Evolutionary conservation across 352 stramenopile genomes (phyloP), one percentile per base, ranked within the genome.

Genomic region (Pythium vanterpoolii): DNA sequence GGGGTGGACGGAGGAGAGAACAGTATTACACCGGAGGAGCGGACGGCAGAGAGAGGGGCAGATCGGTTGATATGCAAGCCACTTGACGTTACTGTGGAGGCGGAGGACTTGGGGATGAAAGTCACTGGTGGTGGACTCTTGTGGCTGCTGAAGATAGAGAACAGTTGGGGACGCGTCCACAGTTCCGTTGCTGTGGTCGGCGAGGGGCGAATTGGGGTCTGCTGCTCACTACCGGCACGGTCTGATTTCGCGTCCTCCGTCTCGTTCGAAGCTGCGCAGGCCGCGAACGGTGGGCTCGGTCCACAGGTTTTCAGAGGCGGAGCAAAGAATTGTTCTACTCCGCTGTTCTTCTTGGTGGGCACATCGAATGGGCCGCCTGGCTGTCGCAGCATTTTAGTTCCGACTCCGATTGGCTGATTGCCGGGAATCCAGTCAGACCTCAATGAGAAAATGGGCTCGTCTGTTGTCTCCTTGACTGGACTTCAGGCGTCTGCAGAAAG

Each of bases 351-450:
- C 26, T 23, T 52, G 45, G 16, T 40, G 6, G 45, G 45, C 27
- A 8, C 45, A 31, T 52, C 24, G 16, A 49, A 16, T 58, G 38
- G 34, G 10, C n/a, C 57, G 57, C 57, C 57, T 64, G 57, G 31
- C 57, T 64, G 57, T 28, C 39, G 57, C 39, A 1, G 39, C 34
- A 45, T 30, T 30, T 9, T 21, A n/a, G 31, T 5, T 60, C 19
- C 34, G 10, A 5, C 19, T 42, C 46, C 47, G 47, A 64, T 64
- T 64, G 57, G 57, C 31, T 45, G 30, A 46, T 39, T 52, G 23
- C 26, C 5, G 47, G 16, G 34, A 52, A 64, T 64, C 47, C 57
- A 64, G 57, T 64, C 57, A 64, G 57, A 58, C n/a, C 30, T 26
- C 28, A 39, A 8, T 28, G 30, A n/a, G 33, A n/a, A 30, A 44